Evolutionary conservation across 129 eudicot species (phyloP), one percentile per base, ranked within the genome.

Genomic region (Ambrosia trifida): DNA sequence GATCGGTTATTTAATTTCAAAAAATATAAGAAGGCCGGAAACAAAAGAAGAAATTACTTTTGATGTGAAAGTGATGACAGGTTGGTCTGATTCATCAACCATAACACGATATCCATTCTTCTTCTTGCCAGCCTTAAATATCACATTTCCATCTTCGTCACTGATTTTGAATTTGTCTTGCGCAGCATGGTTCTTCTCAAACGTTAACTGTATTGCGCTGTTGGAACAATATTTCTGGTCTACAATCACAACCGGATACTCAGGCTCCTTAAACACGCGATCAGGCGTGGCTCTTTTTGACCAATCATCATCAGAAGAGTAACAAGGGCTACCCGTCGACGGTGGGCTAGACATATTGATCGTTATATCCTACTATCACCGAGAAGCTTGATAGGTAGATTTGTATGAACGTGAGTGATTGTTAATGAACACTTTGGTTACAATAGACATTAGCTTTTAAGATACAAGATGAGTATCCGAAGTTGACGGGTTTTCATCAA

Each of bases 181-280:
- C 4, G 13, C 72, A 18, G 41, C 11, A 41, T 32, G 41, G 12
- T 70, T 70, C 77, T 78, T 78, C 50, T 78, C 81, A 56, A 78
- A 78, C 16, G 20, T 64, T 41, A 78, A 78, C 33, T 72, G 65
- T 53, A 78, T 51, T 6, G 81, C 72, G 47, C 57, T 62, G 67
- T 78, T 78, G 5, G 81, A 51, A 64, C 81, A 78, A 63, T 78
- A 78, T 52, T 78, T 78, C 67, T 78, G 81, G 58, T 78, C 81
- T 31, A 78, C 81, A 43, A 78, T 63, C 11, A 70, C 81, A 17
- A 78, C 47, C 0, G 81, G 81, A 58, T 78, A 78, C 59, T 78
- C 81, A 70, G 81, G 81, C 52, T 78, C 72, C 72, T 78, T 78
- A 44, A 78, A 61, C 35, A 40, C 81, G 32, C 66, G 72, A 51